Percentiles rank a stretch among this genome's conserved stretches.
Conservation (phyloP, 768 basidiomycete genomes). For the Leucocoprinus leucothites region DNA sequence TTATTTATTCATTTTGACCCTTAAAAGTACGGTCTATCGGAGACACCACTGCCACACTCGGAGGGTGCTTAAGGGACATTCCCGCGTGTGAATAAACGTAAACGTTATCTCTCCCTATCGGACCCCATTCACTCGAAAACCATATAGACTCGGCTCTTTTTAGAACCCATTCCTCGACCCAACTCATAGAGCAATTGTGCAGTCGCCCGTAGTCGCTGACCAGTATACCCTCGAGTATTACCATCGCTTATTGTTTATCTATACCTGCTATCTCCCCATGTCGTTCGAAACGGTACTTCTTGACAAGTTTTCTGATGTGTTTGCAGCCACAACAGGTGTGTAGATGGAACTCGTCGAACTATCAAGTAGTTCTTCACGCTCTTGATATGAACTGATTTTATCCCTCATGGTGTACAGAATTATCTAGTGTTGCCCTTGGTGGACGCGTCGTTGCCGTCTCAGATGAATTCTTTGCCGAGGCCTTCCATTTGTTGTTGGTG, state of each 20-base stretch:
- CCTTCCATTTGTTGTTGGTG: constrained; percentile 76
- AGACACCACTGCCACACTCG: background rate
- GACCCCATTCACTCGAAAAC: background rate
- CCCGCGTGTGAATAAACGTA: constrained; percentile 3
- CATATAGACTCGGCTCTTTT: background rate
- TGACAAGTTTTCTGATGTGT: constrained; percentile 43
- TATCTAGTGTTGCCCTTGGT: constrained; percentile 84
- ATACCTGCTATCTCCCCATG: constrained; percentile 29
- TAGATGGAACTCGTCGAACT: background rate
- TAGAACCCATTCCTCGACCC: background rate
- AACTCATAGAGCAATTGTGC: too few species aligned
- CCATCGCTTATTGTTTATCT: background rate
- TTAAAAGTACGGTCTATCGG: background rate
- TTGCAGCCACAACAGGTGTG: constrained; percentile 50
- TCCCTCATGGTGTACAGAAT: constrained; percentile 47
- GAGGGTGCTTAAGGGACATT: background rate
- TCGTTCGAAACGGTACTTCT: constrained; percentile 37
- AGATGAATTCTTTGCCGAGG: constrained; percentile 96
- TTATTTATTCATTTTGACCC: too few species aligned
- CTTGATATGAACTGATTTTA: background rate
- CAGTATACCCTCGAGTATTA: too few species aligned
- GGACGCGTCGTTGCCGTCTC: constrained; percentile 73
- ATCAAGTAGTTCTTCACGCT: background rate
- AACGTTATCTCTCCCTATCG: constrained; percentile 3
- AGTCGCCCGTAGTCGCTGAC: too few species aligned